Percentiles rank a stretch among this genome's conserved stretches.
These are phyloP conservation scores for Pichia sp. DNA, from an alignment of 1,139 yeast genomes.

Conservation along the genomic window DNA sequence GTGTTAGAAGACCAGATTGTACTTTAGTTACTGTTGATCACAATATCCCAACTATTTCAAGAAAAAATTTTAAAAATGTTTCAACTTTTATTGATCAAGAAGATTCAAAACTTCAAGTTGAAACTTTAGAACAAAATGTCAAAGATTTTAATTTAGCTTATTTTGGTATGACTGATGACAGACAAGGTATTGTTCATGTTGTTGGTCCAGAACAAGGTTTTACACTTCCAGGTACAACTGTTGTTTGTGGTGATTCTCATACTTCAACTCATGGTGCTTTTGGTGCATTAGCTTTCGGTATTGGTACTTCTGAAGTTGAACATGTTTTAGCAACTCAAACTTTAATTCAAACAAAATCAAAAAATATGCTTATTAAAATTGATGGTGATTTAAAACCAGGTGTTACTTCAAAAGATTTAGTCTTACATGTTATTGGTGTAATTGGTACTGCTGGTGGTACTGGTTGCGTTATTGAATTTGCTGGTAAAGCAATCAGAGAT, in stretches of 20 bases:
- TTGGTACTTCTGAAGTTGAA: conserved; percentile 98
- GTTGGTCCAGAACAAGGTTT: conserved; percentile 99
- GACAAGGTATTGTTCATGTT: conserved; percentile 97
- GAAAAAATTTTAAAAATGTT: conserved; percentile 66
- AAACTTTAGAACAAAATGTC: conserved; percentile 88
- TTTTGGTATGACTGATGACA: conserved; percentile 87
- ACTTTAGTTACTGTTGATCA: conserved; percentile 97
- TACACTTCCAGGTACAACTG: conserved; percentile 96
- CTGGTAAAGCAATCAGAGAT: conserved; percentile 86
- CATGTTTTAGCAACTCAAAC: conserved; percentile 98
- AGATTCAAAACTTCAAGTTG: conserved; percentile 87
- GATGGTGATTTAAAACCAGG: conserved; percentile 82
- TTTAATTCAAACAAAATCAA: conserved; percentile 86
- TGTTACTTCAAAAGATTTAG: conserved; percentile 90
- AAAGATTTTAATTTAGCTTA: conserved; percentile 82
- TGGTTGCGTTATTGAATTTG: conserved; percentile 93
- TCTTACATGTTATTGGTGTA: conserved; percentile 88
- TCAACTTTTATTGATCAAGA: conserved; percentile 83
- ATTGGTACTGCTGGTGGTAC: conserved; percentile 99
- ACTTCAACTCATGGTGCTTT: conserved; percentile 99
- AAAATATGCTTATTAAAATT: conserved; percentile 86
- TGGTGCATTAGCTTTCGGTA: conserved; percentile 97
- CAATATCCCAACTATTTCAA: conserved; percentile 88
- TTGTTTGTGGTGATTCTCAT: conserved; percentile 98
- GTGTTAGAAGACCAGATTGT: conserved; percentile 88